Evolutionary conservation across 257 asterid species (phyloP), one percentile per base, ranked within the genome.

Genomic region (Rubia yunnanensis): DNA sequence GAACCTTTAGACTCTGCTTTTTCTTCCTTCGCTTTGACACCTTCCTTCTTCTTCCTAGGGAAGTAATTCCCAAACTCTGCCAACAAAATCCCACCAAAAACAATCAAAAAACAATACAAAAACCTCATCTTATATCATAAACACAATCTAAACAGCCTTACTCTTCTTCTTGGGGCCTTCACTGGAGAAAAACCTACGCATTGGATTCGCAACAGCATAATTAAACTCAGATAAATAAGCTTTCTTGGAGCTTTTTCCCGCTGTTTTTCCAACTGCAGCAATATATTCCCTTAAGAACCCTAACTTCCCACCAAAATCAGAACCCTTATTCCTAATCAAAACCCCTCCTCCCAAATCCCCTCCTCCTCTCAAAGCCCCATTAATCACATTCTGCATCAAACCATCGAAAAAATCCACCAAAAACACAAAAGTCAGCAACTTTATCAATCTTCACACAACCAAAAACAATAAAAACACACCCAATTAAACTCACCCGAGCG

Each of bases 131-230:
- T 65, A 53, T 11, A 28, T 13, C 60, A n/a, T 54, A 75, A 39
- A 34, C 34, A 23, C n/a, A 38, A 67, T 20, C 64, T 35, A 61
- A 50, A 55, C 63, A 31, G 57, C 27, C 85, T 73, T 74, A 87
- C 94, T 82, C 71, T 82, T 90, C 75, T 90, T 87, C 86, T 90
- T 84, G 0, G 96, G 96, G 66, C 80, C 64, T 77, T 76, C 87
- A 63, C 79, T 77, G 60, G 79, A 82, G 86, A 85, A 87, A 73
- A 77, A 82, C 63, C 95, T 73, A 36, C 71, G 75, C 3, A 70
- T 38, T 57, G 83, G 77, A 79, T 75, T 82, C 0, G 80, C 88
- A 58, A 72, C 24, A 17, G 69, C 67, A 70, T 76, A 46, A 72
- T 70, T 78, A 38, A 81, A 82, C 73, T 82, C 83, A 13, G 88